Evolutionary conservation across 495 filamentous ascomycete species (phyloP), one percentile per base, ranked within the genome.

Genomic region (Xanthoparmelia taractica): DNA sequence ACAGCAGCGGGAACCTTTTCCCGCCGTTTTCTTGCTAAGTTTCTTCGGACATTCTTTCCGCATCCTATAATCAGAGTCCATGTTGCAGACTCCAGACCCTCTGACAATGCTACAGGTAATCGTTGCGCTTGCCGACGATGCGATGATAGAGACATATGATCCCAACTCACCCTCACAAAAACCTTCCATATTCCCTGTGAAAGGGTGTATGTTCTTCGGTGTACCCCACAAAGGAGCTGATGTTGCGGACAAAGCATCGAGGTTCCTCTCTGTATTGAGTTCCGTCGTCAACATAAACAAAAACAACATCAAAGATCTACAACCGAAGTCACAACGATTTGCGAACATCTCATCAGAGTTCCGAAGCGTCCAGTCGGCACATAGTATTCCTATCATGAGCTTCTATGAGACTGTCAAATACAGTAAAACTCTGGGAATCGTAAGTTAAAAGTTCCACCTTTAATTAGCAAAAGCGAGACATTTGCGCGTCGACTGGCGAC

Each of bases 201-300:
- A 62, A 56, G 60, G 41, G 5, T 62, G 60, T 23, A 33, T 62
- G 27, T 62, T 62, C n/a, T 55, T 62, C 17, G 60, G 41, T 25
- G 60, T 62, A 23, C 60, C 60, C 15, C 41, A 62, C 47, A 41
- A 31, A 62, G 60, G 60, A 27, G 31, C 60, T 17, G 34, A 55
- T 13, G 23, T 54, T 38, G 60, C 60, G 4, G 48, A 38, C 11
- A 36, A 1, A 7, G 41, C 47, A 10, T 52, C 25, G 10, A 13
- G 4, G 12, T 36, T 62, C 15, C 60, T 62, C 12, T 58, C 20
- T 11, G 23, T 52, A 4, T 55, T 62, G 60, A 10, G 31, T 23
- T 23, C 0, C 18, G 60, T 55, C 10, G 37, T 62, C 47, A 55
- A 55, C 23, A 7, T 55, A 25, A 62, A 62, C 13, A 50, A 25